phyloP scores from a whole-genome alignment of 805 yeast species.

The Ogataea polymorpha region DNA sequence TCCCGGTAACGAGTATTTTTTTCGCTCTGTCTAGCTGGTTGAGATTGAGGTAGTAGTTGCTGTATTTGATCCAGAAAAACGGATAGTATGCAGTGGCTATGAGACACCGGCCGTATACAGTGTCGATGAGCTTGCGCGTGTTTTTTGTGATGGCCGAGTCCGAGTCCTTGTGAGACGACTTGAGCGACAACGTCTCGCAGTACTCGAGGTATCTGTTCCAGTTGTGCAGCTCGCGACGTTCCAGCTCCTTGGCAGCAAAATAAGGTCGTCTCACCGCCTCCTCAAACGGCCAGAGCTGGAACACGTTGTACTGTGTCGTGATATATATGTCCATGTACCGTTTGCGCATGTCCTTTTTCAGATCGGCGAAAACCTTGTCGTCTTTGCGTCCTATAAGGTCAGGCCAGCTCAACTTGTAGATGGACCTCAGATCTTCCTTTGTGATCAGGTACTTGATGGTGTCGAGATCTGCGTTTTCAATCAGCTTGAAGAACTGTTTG shows the following conservation, averaged over 20 bases:
- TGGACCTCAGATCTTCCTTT: conserved; percentile 20
- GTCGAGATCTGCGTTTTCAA: conserved; percentile 33
- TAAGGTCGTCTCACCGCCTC: conserved; percentile 37
- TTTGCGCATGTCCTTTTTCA: conserved; percentile 41
- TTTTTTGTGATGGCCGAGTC: conserved; percentile 20
- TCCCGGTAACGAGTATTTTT: conserved; percentile 37
- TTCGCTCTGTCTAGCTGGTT: conserved; percentile 37
- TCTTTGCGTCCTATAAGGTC: conserved; percentile 23
- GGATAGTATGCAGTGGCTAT: conserved; percentile 44
- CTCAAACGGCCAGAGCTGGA: conserved; percentile 50
- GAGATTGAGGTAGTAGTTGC: conserved; percentile 38
- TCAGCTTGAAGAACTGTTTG: conserved; percentile 34
- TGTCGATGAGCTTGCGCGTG: conserved; percentile 26
- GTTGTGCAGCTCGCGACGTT: conserved; percentile 45
- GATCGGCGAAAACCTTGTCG: conserved; percentile 24
- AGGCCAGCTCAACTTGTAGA: conserved; percentile 20
- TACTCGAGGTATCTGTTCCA: conserved; percentile 61
- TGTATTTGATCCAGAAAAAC: conserved; percentile 48
- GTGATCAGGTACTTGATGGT: conserved; percentile 27
- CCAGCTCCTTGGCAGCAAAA: conserved; percentile 35
- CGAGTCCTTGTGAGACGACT: conserved; percentile 18
- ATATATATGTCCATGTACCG: conserved; percentile 50
- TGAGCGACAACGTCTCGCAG: conserved; percentile 39
- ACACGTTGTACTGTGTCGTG: conserved; percentile 51
- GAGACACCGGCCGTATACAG: conserved; percentile 48